Percentiles rank a stretch among this genome's conserved stretches.
These are phyloP conservation scores for Leccinum fallax DNA, from an alignment of 1,284 basidiomycete genomes.

Conservation along the genomic window DNA sequence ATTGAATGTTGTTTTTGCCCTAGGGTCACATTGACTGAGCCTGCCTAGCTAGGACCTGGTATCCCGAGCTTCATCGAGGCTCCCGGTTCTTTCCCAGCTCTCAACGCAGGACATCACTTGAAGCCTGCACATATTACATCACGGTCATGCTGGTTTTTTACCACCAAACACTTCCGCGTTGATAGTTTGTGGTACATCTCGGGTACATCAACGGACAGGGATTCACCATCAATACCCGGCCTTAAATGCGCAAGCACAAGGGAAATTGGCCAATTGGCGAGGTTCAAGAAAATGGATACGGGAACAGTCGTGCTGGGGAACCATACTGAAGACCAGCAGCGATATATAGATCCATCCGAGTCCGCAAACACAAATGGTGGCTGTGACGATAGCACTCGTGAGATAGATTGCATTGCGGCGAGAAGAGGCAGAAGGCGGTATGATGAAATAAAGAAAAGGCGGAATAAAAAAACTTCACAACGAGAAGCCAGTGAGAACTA, in stretches of 20 bases:
- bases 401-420: neutral
- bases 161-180: too few relatives aligned
- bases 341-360: neutral
- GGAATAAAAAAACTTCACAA: neutral
- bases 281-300: neutral
- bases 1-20: too few relatives aligned
- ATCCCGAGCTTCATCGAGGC: too few relatives aligned
- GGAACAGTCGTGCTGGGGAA: neutral
- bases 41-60: too few relatives aligned
- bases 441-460: neutral
- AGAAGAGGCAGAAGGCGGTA: neutral
- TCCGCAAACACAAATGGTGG: neutral
- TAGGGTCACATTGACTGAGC: too few relatives aligned
- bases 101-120: too few relatives aligned
- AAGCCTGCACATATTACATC: too few relatives aligned
- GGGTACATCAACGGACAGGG: too few relatives aligned
- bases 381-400: neutral
- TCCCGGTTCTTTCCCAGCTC: too few relatives aligned
- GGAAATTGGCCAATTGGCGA: neutral
- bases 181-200: too few relatives aligned
- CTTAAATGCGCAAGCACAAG: neutral
- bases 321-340: neutral
- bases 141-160: too few relatives aligned
- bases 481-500: neutral
- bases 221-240: neutral